Evolutionary conservation across 108 stramenopile genomes (phyloP).

Genomic region (Seminavis robusta): DNA sequence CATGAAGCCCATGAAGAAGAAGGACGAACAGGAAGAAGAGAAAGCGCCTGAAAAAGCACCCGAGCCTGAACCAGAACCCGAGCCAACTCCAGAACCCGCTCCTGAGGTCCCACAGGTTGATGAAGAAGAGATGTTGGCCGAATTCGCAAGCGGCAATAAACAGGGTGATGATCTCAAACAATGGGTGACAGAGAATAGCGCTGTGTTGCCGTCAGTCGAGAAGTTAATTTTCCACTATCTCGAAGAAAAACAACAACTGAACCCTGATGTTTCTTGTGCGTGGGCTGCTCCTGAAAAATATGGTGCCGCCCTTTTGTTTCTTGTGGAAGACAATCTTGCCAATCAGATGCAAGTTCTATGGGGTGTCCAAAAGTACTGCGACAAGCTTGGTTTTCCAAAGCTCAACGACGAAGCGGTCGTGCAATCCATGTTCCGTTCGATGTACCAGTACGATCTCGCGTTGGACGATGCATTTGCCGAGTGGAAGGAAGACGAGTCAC

Average conservation of each 20-base stretch:
- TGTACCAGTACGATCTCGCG: conserved; percentile 87
- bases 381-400: conserved; percentile 82
- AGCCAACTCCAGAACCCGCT: conserved; percentile 21
- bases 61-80: conserved; percentile 14
- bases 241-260: conserved; percentile 52
- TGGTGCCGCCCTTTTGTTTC: conserved; percentile 56
- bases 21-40: conserved; percentile 15
- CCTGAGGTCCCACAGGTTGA: conserved; percentile 17
- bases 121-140: conserved; percentile 36
- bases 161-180: conserved; percentile 67
- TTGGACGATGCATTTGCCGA: conserved; percentile 67
- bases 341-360: conserved; percentile 74
- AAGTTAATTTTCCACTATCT: conserved; percentile 65
- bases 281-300: conserved; percentile 73
- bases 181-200: conserved; percentile 52
- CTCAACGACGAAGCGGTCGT: conserved; percentile 72
- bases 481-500: conserved; percentile 88
- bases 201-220: conserved; percentile 50
- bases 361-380: conserved; percentile 82
- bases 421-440: conserved; percentile 79
- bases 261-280: conserved; percentile 65
- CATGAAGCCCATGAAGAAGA: conserved; percentile 34
- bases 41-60: conserved; percentile 32
- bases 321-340: conserved; percentile 71
- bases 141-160: conserved; percentile 66